These are phyloP conservation scores for Suhomyces anneliseae DNA, from an alignment of 1,139 yeast species.

Conservation along the genomic window DNA sequence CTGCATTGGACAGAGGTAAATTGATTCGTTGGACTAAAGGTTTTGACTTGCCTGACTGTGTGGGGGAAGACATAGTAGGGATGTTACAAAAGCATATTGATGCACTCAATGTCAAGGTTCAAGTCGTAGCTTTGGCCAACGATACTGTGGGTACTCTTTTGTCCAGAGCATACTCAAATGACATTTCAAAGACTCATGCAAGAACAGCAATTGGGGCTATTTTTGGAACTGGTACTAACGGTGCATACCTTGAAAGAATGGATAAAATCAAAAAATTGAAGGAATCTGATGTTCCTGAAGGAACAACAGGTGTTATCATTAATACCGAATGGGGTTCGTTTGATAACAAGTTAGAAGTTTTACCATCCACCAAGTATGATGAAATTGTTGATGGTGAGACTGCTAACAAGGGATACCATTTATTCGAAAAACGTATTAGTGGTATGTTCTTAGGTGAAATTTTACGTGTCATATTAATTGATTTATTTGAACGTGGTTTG, in stretches of 20 bases:
- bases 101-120: conserved; percentile 57
- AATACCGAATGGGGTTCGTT: conserved; percentile 98
- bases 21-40: conserved; percentile 96
- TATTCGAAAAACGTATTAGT: conserved; percentile 89
- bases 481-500: conserved; percentile 57
- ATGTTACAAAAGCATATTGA: conserved; percentile 71
- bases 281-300: conserved; percentile 37
- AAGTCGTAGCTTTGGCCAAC: conserved; percentile 85
- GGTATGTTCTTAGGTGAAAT: conserved; percentile 96
- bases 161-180: conserved; percentile 79
- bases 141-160: conserved; percentile 93
- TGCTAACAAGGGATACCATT: conserved; percentile 82
- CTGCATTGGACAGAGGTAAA: conserved; percentile 72
- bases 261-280: conserved; percentile 66
- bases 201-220: conserved; percentile 83
- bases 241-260: conserved; percentile 81
- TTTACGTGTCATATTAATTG: conserved; percentile 68
- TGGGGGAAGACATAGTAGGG: conserved; percentile 77
- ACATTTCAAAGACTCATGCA: conserved; percentile 56
- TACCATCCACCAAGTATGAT: conserved; percentile 81
- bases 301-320: conserved; percentile 74
- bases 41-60: conserved; percentile 78
- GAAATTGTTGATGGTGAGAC: conserved; percentile 65
- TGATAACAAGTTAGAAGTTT: conserved; percentile 69
- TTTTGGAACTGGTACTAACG: conserved; percentile 96